These are phyloP conservation scores for Conoideocrella luteorostrata DNA, from an alignment of 2,329 filamentous ascomycete species.

Conservation along the genomic window DNA sequence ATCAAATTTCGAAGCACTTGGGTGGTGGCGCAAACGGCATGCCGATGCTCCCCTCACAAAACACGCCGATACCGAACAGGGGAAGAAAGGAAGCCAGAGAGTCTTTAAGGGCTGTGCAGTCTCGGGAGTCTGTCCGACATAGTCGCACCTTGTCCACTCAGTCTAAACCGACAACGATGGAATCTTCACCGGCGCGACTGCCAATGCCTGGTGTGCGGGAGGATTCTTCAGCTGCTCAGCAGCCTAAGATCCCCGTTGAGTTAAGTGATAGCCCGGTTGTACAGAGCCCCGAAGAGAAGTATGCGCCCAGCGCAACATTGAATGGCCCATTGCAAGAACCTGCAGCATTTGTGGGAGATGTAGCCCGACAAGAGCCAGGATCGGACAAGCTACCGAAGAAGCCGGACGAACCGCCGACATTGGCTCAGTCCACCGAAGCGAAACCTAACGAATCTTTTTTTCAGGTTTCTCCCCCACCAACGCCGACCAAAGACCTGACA, in stretches of 20 bases:
- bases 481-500: conserved; percentile 76
- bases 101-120: conserved; percentile 65
- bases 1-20: conserved; percentile 92
- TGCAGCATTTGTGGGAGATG: conserved; percentile 21
- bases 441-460: conserved; percentile 44
- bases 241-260: conserved; percentile 14
- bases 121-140: conserved; percentile 44
- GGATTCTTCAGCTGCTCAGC: conserved; percentile 32
- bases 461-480: conserved; percentile 56
- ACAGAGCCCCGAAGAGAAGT: conserved; percentile 63
- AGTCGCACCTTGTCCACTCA: conserved; percentile 42
- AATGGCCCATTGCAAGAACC: conserved; percentile 49
- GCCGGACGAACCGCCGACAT: conserved; percentile 13
- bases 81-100: conserved; percentile 74
- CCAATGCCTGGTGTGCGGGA: conserved; percentile 59
- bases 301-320: conserved; percentile 49
- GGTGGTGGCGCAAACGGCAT: conserved; percentile 76
- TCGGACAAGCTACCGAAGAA: conserved; percentile 15
- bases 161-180: conserved; percentile 35
- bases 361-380: conserved; percentile 10
- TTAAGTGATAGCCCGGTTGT: conserved; percentile 22
- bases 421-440: conserved; percentile 31
- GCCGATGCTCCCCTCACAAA: conserved; percentile 79
- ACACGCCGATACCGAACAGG: conserved; percentile 76
- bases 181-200: conserved; percentile 56